These are phyloP conservation scores for Ustilago cynodontis DNA, from an alignment of 1,284 basidiomycete species.

Conservation along the genomic window DNA sequence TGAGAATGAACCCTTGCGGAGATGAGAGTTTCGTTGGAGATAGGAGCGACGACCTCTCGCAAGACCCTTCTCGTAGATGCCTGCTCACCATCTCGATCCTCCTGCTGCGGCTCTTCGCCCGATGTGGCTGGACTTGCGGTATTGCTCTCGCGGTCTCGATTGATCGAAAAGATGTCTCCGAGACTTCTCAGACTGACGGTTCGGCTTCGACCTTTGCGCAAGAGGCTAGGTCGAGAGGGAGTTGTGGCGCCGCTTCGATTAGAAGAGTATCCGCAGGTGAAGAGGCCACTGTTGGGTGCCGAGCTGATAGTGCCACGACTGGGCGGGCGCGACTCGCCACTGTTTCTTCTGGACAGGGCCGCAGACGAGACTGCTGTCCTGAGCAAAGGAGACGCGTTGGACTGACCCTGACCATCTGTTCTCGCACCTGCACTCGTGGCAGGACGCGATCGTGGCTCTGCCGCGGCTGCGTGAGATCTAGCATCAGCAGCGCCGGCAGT, in stretches of 20 bases:
- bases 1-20: constrained; percentile 36
- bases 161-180: constrained; percentile 25
- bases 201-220: constrained; percentile 26
- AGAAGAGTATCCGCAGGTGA: constrained; percentile 41
- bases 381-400: constrained; percentile 18
- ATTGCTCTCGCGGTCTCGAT: constrained; percentile 26
- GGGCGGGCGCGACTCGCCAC: constrained; percentile 27
- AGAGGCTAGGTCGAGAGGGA: constrained; percentile 19
- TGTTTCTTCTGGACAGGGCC: constrained; percentile 32
- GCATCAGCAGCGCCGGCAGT: constrained; percentile 14
- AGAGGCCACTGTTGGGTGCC: constrained; percentile 44
- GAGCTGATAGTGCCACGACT: constrained; percentile 32
- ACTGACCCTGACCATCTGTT: background rate
- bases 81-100: background rate
- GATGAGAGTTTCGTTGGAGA: constrained; percentile 42
- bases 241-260: constrained; percentile 38
- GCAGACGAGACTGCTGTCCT: constrained; percentile 18
- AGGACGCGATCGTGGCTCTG: constrained; percentile 9
- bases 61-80: background rate
- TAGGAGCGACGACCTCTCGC: constrained; percentile 35
- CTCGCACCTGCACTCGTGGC: constrained; percentile 14
- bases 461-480: background rate
- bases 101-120: constrained; percentile 9
- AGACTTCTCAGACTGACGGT: constrained; percentile 36
- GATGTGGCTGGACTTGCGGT: background rate